Evolutionary conservation across 2,329 filamentous ascomycete genomes (phyloP), one percentile per base, ranked within the genome.

Genomic region (Fusarium verrucosum): DNA sequence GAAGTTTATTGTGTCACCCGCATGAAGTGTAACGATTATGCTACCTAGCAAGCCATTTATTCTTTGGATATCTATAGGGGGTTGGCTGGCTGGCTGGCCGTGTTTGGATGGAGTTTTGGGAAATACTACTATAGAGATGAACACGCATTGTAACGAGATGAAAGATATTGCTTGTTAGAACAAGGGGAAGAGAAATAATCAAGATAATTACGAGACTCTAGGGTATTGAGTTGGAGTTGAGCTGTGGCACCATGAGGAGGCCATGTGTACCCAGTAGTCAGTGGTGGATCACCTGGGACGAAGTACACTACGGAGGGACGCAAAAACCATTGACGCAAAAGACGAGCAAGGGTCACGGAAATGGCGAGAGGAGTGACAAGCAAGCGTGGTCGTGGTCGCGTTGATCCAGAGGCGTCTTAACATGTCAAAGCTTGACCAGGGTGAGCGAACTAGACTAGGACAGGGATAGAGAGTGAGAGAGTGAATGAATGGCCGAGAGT

Each of bases 401-500:
- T 59, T 63, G 36, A 57, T 41, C 25, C 38, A 40, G 30, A 46
- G 59, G 55, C 41, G 57, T 42, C 52, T 23, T 46, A 50, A 49
- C 30, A 30, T 25, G 53, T 64, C 50, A 52, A 62, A 43, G 46
- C 50, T 56, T 22, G 53, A 37, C 41, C 4, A 26, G 22, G 20
- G n/a, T n/a, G n/a, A n/a, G n/a, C n/a, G n/a, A n/a, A n/a, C n/a
- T n/a, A n/a, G 44, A 26, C 51, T 36, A 60, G 32, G 50, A 58
- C 50, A 51, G 36, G 59, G 59, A 59, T 66, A 49, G 62, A 54
- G 42, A 52, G 50, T 62, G n/a, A n/a, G n/a, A n/a, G n/a, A n/a
- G n/a, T n/a, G n/a, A n/a, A n/a, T n/a, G n/a, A n/a, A n/a, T n/a
- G 38, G 44, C 42, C 40, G 43, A 44, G 20, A 10, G 26, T 49